Conservation (phyloP, 169 alveolate genomes). For the Eimeria maxima region DNA sequence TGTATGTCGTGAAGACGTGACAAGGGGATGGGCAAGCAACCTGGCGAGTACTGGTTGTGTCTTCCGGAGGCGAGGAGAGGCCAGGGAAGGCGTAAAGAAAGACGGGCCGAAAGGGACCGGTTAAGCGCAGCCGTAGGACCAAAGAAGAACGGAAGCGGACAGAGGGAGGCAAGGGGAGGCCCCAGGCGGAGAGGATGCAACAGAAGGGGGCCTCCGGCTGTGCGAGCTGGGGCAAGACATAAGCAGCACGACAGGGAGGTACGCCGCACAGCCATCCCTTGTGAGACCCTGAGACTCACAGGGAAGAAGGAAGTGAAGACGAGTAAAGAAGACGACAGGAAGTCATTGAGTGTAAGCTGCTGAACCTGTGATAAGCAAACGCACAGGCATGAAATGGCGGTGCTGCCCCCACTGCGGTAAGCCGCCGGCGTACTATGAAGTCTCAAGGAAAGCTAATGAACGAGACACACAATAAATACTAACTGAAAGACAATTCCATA, state of each 20-base stretch:
- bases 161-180: background rate
- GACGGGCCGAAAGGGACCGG: background rate
- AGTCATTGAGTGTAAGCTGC: conserved; percentile 8
- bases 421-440: background rate
- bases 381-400: background rate
- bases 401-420: background rate
- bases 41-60: too few relatives aligned
- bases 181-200: conserved; percentile 10
- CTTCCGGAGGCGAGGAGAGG: background rate
- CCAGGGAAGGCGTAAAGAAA: background rate
- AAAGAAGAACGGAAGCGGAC: background rate
- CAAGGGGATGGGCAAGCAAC: background rate
- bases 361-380: background rate
- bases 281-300: background rate
- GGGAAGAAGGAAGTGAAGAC: background rate
- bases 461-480: background rate
- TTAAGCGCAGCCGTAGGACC: background rate
- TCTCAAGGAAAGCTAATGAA: background rate
- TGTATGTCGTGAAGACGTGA: background rate
- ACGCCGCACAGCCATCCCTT: conserved; percentile 16
- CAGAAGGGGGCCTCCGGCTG: conserved; percentile 33
- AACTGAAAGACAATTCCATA: background rate
- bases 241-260: background rate
- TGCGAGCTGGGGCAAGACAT: conserved; percentile 31
- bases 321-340: background rate